Evolutionary conservation across 176 grass and related monocot genomes (phyloP).

Genomic region (Ensete ventricosum): DNA sequence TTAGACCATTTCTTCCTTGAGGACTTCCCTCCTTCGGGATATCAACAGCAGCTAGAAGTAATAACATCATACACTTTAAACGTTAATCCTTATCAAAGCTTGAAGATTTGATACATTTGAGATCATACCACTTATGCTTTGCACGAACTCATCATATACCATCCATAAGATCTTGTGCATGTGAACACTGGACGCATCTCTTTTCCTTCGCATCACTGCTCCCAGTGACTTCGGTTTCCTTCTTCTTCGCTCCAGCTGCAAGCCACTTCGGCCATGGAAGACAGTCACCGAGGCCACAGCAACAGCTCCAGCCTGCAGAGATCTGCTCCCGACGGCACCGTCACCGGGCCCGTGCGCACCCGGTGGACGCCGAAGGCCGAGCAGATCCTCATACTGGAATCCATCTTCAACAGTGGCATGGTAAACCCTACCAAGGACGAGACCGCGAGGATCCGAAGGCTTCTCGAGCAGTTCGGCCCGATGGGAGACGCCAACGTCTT

Average conservation of each 20-base stretch:
- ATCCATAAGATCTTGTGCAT: too few relatives aligned
- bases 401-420: slow-evolving; percentile 96
- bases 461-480: slow-evolving; percentile 70
- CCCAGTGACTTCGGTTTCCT: not conserved
- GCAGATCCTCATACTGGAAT: slow-evolving; percentile 94
- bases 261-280: not conserved
- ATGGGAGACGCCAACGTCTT: slow-evolving; percentile 92
- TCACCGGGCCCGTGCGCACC: slow-evolving; percentile 54
- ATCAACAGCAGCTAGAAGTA: too few relatives aligned
- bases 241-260: not conserved
- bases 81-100: not conserved
- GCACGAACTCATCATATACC: too few relatives aligned
- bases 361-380: slow-evolving; percentile 88
- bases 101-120: too few relatives aligned
- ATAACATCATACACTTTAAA: too few relatives aligned
- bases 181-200: too few relatives aligned
- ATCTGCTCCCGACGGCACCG: slow-evolving; percentile 15
- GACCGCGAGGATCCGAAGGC: slow-evolving; percentile 78
- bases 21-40: not conserved
- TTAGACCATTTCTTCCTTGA: not conserved
- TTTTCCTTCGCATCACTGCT: too few relatives aligned
- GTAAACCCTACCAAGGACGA: slow-evolving; percentile 97
- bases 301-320: slow-evolving; percentile 15
- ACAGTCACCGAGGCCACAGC: not conserved
- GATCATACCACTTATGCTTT: too few relatives aligned